phyloP scores from a whole-genome alignment of 1,139 yeast species.

The Geotrichum bryndzae region DNA sequence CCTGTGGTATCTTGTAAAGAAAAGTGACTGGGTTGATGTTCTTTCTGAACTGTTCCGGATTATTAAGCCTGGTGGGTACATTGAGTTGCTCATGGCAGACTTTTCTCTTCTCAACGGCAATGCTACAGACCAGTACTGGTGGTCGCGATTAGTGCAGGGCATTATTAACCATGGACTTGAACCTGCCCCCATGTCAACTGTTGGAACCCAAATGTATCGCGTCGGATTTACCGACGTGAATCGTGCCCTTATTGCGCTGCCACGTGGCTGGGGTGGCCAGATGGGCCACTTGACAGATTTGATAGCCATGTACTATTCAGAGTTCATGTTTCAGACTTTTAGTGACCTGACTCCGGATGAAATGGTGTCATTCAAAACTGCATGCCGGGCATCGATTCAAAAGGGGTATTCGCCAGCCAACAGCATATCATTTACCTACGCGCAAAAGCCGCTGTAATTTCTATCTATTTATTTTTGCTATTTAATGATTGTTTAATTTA shows the following conservation, averaged over 20 bases:
- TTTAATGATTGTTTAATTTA: neutral
- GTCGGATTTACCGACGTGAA: conserved; percentile 34
- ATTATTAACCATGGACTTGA: conserved; percentile 30
- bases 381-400: neutral
- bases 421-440: conserved; percentile 1
- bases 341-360: conserved; percentile 27
- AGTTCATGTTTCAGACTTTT: conserved; percentile 27
- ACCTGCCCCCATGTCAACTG: conserved; percentile 29
- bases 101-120: conserved; percentile 27
- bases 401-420: neutral
- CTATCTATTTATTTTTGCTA: neutral
- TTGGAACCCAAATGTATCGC: conserved; percentile 25
- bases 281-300: conserved; percentile 33
- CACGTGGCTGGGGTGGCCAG: conserved; percentile 36
- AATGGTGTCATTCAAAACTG: conserved; percentile 10
- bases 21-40: conserved; percentile 35
- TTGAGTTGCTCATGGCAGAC: conserved; percentile 35
- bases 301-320: conserved; percentile 28
- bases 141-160: conserved; percentile 26
- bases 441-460: neutral
- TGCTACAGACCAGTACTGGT: conserved; percentile 25
- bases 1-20: conserved; percentile 32
- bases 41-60: conserved; percentile 38
- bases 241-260: conserved; percentile 28
- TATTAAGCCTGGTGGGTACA: conserved; percentile 39